These are phyloP conservation scores for Vanrija pseudolonga DNA, from an alignment of 1,284 basidiomycete genomes.

Conservation along the genomic window DNA sequence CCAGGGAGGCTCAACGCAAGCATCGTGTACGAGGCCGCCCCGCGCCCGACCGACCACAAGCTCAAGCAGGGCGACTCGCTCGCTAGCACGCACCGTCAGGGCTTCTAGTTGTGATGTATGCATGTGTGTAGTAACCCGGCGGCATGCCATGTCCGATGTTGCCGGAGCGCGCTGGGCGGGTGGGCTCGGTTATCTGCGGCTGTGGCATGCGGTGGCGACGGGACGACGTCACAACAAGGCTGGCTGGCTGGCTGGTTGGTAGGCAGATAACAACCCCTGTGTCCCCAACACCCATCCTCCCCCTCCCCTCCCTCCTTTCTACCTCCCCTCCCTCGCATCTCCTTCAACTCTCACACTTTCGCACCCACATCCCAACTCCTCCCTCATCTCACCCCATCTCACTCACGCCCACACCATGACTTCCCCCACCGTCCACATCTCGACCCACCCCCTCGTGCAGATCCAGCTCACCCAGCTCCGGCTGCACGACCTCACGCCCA, in stretches of 20 bases:
- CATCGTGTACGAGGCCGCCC: slow-evolving; percentile 48
- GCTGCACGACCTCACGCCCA: slow-evolving; percentile 41
- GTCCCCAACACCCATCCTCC: not conserved
- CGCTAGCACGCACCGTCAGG: slow-evolving; percentile 14
- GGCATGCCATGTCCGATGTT: not conserved
- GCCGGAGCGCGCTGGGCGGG: not conserved
- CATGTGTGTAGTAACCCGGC: not conserved
- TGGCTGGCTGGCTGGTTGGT: too few relatives aligned
- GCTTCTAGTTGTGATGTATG: slow-evolving; percentile 6
- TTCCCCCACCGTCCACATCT: slow-evolving; percentile 24
- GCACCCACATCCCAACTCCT: not conserved
- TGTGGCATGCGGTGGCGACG: not conserved
- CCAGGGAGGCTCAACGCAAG: slow-evolving; percentile 39
- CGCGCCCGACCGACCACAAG: slow-evolving; percentile 48
- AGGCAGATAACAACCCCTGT: not conserved
- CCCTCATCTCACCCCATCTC: not conserved
- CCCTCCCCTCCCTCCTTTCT: not conserved
- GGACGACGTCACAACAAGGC: too few relatives aligned
- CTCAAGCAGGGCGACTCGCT: slow-evolving; percentile 15
- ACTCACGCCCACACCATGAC: not conserved
- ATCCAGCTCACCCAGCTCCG: slow-evolving; percentile 43
- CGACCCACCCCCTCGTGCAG: slow-evolving; percentile 37
- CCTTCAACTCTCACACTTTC: not conserved
- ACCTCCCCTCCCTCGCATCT: not conserved
- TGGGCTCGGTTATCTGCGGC: not conserved